phyloP scores from a whole-genome alignment of 768 basidiomycete species.

The Lanmaoa pseudosensibilis region DNA sequence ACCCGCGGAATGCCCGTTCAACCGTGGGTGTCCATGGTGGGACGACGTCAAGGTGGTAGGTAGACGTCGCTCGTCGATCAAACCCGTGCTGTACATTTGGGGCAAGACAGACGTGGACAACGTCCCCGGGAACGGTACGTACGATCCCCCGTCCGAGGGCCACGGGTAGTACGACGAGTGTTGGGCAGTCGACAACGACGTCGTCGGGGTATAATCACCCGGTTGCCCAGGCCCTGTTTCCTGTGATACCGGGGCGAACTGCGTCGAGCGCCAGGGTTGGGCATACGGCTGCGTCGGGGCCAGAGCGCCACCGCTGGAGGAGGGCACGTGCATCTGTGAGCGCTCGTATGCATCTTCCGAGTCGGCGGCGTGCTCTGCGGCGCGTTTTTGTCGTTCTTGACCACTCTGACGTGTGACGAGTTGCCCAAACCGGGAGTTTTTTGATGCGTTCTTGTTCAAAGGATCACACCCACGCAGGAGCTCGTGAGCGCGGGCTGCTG shows the following conservation, averaged over 20 bases:
- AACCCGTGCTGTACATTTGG: constrained; percentile 72
- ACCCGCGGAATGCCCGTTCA: constrained; percentile 14
- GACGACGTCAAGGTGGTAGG: constrained; percentile 12
- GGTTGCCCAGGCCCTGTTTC: constrained; percentile 7
- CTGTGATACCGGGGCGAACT: constrained; percentile 11
- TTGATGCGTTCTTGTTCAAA: constrained; percentile 10
- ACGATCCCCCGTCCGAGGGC: constrained; percentile 35
- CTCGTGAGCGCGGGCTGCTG: constrained; percentile 70
- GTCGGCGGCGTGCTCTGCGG: constrained; percentile 51
- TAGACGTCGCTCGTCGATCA: constrained; percentile 51
- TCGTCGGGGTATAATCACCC: constrained; percentile 9
- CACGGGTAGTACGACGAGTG: constrained; percentile 46
- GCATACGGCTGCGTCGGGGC: constrained; percentile 22
- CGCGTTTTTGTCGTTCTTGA: constrained; percentile 54
- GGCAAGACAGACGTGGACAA: constrained; percentile 74
- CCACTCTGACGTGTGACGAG: constrained; percentile 10
- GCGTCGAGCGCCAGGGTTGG: constrained; percentile 33
- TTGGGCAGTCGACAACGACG: constrained; percentile 11
- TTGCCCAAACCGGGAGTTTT: constrained; percentile 4
- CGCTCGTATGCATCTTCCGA: constrained; percentile 34
- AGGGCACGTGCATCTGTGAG: constrained; percentile 16
- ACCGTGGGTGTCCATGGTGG: constrained; percentile 20
- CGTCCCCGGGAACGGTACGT: constrained; percentile 43
- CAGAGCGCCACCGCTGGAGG: constrained; percentile 1
- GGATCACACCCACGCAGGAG: constrained; percentile 65